Evolutionary conservation across 805 yeast species (phyloP).

Genomic region (Schizosaccharomyces lindneri): DNA sequence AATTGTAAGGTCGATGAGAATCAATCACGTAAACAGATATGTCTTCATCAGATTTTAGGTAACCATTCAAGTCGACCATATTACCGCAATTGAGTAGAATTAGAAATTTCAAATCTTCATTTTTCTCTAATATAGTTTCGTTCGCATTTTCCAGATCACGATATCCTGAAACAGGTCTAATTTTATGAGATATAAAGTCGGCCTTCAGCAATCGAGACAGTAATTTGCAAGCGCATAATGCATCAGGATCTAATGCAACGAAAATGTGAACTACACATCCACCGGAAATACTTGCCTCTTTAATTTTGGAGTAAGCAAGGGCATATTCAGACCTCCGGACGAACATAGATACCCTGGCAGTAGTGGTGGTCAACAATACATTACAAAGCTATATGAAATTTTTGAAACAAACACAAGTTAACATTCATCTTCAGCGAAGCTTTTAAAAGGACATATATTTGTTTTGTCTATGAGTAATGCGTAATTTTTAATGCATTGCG

Average conservation of each 20-base stretch:
- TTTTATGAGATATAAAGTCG: constrained; percentile 64
- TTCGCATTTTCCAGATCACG: constrained; percentile 25
- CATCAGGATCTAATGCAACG: constrained; percentile 74
- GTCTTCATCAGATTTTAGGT: constrained; percentile 15
- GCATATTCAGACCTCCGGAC: neutral
- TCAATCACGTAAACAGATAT: constrained; percentile 48
- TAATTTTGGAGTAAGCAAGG: neutral
- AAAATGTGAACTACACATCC: constrained; percentile 21
- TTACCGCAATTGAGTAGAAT: constrained; percentile 84
- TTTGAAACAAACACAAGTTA: too few relatives aligned
- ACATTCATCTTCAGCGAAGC: too few relatives aligned
- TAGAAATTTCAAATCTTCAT: constrained; percentile 20
- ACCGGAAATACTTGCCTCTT: neutral
- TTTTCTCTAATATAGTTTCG: neutral
- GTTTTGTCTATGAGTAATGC: too few relatives aligned
- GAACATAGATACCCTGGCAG: neutral
- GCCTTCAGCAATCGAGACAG: constrained; percentile 45
- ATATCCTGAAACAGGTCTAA: constrained; percentile 84
- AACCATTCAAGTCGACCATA: constrained; percentile 53
- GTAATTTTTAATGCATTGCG: too few relatives aligned
- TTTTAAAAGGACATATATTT: too few relatives aligned
- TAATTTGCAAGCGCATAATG: constrained; percentile 69
- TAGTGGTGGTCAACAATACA: neutral
- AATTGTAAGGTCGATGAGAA: constrained; percentile 89
- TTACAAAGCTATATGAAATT: too few relatives aligned